Percentiles rank a stretch among this genome's conserved stretches.
Evolutionary conservation across 768 basidiomycete genomes (phyloP).

Genomic region (Rhodocollybia butyracea): DNA sequence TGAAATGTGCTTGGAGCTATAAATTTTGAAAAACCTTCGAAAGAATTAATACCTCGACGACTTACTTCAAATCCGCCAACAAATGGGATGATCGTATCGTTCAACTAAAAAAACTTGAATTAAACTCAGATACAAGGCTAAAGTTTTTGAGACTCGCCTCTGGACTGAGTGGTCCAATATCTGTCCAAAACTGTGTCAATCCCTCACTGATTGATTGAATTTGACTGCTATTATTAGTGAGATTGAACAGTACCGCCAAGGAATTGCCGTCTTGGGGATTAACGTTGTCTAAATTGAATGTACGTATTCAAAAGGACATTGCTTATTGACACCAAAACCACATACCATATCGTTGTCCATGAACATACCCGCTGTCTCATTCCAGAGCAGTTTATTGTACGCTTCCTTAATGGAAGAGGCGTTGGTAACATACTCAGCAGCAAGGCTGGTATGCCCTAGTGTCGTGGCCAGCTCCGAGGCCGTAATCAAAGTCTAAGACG

Average conservation of each 20-base stretch:
- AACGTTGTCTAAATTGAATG: too few relatives aligned
- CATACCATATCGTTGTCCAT: conserved; percentile 44
- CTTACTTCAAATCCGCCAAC: conserved; percentile 47
- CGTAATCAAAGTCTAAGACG: conserved; percentile 27
- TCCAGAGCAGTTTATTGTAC: conserved; percentile 45
- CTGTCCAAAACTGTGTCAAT: conserved; percentile 45
- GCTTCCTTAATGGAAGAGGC: conserved; percentile 35
- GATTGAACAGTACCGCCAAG: conserved; percentile 40
- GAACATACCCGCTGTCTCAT: conserved; percentile 38
- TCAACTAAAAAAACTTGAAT: too few relatives aligned
- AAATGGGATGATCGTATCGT: conserved; percentile 50
- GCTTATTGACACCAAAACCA: too few relatives aligned
- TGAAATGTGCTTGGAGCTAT: conserved; percentile 50
- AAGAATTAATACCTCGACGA: neutral
- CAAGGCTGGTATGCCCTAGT: conserved; percentile 22
- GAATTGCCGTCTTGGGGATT: conserved; percentile 51
- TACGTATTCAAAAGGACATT: too few relatives aligned
- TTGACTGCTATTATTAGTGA: conserved; percentile 36
- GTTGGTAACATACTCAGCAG: conserved; percentile 25
- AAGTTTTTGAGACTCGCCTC: too few relatives aligned
- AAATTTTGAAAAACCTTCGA: neutral
- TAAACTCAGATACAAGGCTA: too few relatives aligned
- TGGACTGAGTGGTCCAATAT: conserved; percentile 43
- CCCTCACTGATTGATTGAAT: conserved; percentile 40
- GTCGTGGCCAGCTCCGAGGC: conserved; percentile 32